Base-by-base conservation (phyloP, 2,329 filamentous ascomycete species). In the Cladosporium sp. region DNA sequence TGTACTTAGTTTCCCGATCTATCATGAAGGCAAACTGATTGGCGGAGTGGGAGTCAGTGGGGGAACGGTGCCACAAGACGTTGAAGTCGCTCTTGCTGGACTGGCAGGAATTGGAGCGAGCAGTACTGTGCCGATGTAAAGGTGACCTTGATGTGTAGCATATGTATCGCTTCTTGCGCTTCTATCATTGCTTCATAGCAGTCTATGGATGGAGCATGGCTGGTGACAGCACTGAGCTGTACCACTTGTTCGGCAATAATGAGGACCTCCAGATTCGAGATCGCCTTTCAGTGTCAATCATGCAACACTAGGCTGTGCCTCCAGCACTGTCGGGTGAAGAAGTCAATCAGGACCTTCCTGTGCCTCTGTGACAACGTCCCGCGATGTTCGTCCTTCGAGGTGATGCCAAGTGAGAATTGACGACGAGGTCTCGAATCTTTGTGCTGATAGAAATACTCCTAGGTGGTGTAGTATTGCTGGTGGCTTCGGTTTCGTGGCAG, bases 31-130 rank as follows among this genome's bases (percentile, higher is more conserved):
- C 14, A 73, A 69, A 38, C 71, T 71, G 28, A 69, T 75, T 24
- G 73, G 73, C 1, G 70, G 71, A n/a, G 70, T 74, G 11, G 73
- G 73, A 28, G 70, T 74, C 32, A 72, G 71, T 66, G 73, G 73
- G 8, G 73, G 73, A 6, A 73, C 70, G n/a, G 70, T 72, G 26
- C 57, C 69, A 58, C 71, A 75, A 65, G 73, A 75, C 63, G 66
- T 72, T 15, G 59, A 68, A 41, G 68, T 70, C 28, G 65, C 67
- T 49, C 65, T 65, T 8, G 34, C 49, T 28, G 68, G 55, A 15
- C 55, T 67, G 32, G 36, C 68, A 52, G 64, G 64, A 12, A 59
- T 69, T 36, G 68, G 66, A 1, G 66, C 64, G 24, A 69, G 66
- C 12, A 24, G 12, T 14, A 15, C 55, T 41, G 55, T 34, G 21